Evolutionary conservation across 768 basidiomycete genomes (phyloP).

Genomic region (Boletus subparvulus): DNA sequence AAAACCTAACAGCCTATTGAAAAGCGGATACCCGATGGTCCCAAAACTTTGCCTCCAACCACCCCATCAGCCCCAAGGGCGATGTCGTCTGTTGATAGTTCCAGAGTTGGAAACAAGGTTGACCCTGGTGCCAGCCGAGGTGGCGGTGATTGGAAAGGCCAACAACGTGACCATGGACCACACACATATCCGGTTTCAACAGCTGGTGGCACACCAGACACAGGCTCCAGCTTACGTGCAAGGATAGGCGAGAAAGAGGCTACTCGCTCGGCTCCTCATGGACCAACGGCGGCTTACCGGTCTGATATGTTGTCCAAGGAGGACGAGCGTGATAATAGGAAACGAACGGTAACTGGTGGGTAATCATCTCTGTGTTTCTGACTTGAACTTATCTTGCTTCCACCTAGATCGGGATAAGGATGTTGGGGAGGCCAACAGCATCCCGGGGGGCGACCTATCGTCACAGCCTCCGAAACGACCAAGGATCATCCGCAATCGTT

Average conservation of each 20-base stretch:
- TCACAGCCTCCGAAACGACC: conserved; percentile 57
- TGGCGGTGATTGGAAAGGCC: conserved; percentile 52
- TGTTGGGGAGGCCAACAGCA: conserved; percentile 36
- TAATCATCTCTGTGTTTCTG: neutral
- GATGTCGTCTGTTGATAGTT: conserved; percentile 53
- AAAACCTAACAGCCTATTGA: conserved; percentile 42
- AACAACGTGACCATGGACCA: conserved; percentile 35
- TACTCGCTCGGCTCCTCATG: conserved; percentile 40
- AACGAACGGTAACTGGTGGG: conserved; percentile 69
- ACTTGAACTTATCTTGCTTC: conserved; percentile 3
- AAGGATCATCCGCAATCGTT: conserved; percentile 56
- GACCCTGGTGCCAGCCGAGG: conserved; percentile 38
- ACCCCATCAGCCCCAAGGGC: conserved; percentile 73
- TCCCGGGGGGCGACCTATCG: conserved; percentile 37
- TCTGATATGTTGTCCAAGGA: conserved; percentile 48
- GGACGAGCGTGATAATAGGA: conserved; percentile 67
- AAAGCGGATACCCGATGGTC: conserved; percentile 56
- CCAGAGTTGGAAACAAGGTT: conserved; percentile 39
- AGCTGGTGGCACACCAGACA: conserved; percentile 21
- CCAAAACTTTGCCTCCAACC: conserved; percentile 52
- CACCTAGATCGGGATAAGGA: conserved; percentile 65
- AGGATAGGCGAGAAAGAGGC: conserved; percentile 64
- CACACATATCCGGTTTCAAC: conserved; percentile 24
- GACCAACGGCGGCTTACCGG: conserved; percentile 44
- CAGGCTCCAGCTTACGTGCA: conserved; percentile 45